Percentiles rank a stretch among this genome's conserved stretches.
Evolutionary conservation across 371 early-diverging fungal genomes (phyloP).

Genomic region (Apophysomyces variabilis): DNA sequence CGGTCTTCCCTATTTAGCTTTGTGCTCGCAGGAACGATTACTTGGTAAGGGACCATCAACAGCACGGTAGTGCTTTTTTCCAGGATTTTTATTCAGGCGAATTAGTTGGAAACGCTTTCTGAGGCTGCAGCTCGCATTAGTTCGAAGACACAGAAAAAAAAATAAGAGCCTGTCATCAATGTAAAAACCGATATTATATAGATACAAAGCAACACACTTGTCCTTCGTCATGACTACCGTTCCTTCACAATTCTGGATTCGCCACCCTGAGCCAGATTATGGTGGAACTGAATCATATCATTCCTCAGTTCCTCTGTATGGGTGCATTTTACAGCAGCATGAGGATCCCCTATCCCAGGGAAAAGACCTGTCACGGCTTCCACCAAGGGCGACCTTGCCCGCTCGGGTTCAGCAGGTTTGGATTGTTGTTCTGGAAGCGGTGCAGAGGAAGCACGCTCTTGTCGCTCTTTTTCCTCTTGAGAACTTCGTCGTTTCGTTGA

Average conservation of each 20-base stretch:
- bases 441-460: background rate
- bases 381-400: slow-evolving; percentile 30
- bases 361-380: slow-evolving; percentile 42
- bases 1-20: slow-evolving; percentile 12
- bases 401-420: background rate
- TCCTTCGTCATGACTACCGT: background rate
- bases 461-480: slow-evolving; percentile 4
- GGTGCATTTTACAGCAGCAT: slow-evolving; percentile 25
- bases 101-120: background rate
- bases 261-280: background rate
- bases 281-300: slow-evolving; percentile 28
- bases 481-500: slow-evolving; percentile 24
- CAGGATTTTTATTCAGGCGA: too few species aligned
- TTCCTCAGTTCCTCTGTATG: slow-evolving; percentile 38
- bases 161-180: background rate
- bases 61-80: background rate
- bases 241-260: slow-evolving; percentile 8
- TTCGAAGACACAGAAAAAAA: slow-evolving; percentile 5
- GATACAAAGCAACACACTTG: too few species aligned
- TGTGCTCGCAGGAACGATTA: slow-evolving; percentile 32
- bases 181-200: too few species aligned
- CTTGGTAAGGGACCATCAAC: slow-evolving; percentile 17
- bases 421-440: slow-evolving; percentile 9
- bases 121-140: background rate
- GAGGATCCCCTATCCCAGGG: slow-evolving; percentile 29